A percentile compares a stretch with the other conserved stretches of the same genome.
phyloP scores from a whole-genome alignment of 2,329 filamentous ascomycete species.

The Beauveria sp. region DNA sequence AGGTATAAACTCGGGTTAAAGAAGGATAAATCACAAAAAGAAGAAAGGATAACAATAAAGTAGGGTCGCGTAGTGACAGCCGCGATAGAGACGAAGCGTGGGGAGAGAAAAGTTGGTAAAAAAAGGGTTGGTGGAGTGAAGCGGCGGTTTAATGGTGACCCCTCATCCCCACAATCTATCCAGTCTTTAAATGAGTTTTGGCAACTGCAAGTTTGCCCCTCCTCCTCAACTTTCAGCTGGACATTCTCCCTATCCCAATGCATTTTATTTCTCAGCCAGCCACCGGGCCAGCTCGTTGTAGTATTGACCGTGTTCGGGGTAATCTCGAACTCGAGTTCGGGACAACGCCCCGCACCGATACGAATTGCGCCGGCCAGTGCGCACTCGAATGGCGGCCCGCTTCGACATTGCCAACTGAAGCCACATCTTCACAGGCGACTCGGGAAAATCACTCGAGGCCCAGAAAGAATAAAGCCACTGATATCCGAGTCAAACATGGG shows the following conservation, averaged over 20 bases:
- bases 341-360: neutral
- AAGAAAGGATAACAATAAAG: neutral
- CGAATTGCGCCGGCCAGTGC: neutral
- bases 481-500: no score
- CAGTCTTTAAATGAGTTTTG: neutral
- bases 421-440: no score
- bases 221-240: neutral
- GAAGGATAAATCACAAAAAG: neutral
- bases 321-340: constrained; percentile 2
- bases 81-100: neutral
- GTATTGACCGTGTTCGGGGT: neutral
- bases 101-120: no score
- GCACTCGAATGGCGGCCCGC: neutral
- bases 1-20: neutral
- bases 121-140: neutral
- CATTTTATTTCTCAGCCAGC: no score
- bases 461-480: no score
- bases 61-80: neutral
- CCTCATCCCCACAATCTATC: no score
- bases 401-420: neutral
- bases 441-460: no score
- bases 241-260: no score
- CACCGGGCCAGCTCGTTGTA: no score
- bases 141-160: no score
- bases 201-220: neutral